Evolutionary conservation across 129 eudicot species (phyloP).

Genomic region (Apium graveolens): DNA sequence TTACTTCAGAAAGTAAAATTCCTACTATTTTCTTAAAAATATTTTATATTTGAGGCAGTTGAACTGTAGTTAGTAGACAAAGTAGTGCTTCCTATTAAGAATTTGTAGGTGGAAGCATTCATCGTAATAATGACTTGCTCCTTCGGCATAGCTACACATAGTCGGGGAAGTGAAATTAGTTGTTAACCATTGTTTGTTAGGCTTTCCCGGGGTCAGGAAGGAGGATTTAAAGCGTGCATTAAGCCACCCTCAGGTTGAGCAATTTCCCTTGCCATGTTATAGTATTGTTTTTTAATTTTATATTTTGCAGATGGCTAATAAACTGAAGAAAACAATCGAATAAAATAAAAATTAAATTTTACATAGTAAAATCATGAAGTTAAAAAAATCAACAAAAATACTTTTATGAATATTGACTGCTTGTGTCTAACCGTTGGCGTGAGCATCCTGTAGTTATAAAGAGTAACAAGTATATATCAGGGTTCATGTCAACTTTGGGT

Average conservation of each 20-base stretch:
- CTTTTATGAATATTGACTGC: background rate
- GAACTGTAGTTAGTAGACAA: constrained; percentile 91
- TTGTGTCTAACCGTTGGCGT: background rate
- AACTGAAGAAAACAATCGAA: background rate
- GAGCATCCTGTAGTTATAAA: background rate
- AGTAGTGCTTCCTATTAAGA: constrained; percentile 92
- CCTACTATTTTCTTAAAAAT: background rate
- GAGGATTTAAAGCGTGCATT: constrained; percentile 86
- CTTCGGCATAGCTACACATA: constrained; percentile 84
- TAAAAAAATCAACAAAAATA: background rate
- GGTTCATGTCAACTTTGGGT: background rate
- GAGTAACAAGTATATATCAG: too few species aligned
- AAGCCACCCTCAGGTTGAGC: constrained; percentile 86
- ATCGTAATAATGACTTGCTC: constrained; percentile 81
- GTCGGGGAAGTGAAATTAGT: constrained; percentile 87
- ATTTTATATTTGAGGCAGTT: constrained; percentile 60
- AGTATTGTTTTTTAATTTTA: background rate
- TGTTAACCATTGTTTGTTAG: constrained; percentile 90
- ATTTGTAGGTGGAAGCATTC: constrained; percentile 89
- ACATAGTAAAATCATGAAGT: background rate
- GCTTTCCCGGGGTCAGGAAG: constrained; percentile 80
- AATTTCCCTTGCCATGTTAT: constrained; percentile 10
- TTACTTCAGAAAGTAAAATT: constrained; percentile 3
- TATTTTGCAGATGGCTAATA: background rate
- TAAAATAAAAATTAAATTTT: background rate